phyloP scores from a whole-genome alignment of 2,329 filamentous ascomycete genomes.

The Periconia sp. region DNA sequence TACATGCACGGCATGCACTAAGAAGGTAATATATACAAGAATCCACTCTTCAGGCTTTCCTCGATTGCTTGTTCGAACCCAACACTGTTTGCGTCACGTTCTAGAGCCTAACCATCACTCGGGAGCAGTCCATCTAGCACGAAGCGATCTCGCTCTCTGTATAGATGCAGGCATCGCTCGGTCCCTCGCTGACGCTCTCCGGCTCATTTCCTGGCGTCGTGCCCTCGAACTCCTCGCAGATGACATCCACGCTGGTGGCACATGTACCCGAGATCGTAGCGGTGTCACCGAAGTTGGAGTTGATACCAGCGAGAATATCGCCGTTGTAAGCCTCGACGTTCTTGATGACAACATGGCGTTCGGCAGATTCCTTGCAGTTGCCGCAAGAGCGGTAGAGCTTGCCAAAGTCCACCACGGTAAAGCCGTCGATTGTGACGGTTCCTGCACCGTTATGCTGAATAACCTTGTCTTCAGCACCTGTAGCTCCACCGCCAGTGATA shows the following conservation, averaged over 20 bases:
- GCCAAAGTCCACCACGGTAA: slow-evolving; percentile 35
- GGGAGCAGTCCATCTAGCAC: slow-evolving; percentile 32
- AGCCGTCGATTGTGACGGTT: slow-evolving; percentile 37
- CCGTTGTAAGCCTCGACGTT: slow-evolving; percentile 45
- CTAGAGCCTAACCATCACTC: no score
- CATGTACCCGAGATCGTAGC: slow-evolving; percentile 41
- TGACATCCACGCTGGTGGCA: slow-evolving; percentile 19
- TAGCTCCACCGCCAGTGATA: slow-evolving; percentile 47
- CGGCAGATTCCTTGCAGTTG: slow-evolving; percentile 53
- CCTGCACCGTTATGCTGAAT: slow-evolving; percentile 51
- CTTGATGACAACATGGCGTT: slow-evolving; percentile 50
- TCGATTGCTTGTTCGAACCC: no score
- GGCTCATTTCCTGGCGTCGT: slow-evolving; percentile 26
- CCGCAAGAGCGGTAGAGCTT: slow-evolving; percentile 53
- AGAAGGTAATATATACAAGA: no score
- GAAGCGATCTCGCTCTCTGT: slow-evolving; percentile 36
- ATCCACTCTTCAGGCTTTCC: no score
- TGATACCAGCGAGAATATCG: slow-evolving; percentile 52
- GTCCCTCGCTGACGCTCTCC: slow-evolving; percentile 15
- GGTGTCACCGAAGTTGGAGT: slow-evolving; percentile 57
- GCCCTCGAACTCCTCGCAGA: slow-evolving; percentile 31
- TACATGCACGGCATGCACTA: no score
- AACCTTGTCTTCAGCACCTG: slow-evolving; percentile 44
- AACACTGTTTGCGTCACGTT: no score
- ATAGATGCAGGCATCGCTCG: slow-evolving; percentile 29